A percentile compares a stretch with the other conserved stretches of the same genome.
Conservation (phyloP, 1,139 yeast species). For the Saccharomyces hybrid region DNA sequence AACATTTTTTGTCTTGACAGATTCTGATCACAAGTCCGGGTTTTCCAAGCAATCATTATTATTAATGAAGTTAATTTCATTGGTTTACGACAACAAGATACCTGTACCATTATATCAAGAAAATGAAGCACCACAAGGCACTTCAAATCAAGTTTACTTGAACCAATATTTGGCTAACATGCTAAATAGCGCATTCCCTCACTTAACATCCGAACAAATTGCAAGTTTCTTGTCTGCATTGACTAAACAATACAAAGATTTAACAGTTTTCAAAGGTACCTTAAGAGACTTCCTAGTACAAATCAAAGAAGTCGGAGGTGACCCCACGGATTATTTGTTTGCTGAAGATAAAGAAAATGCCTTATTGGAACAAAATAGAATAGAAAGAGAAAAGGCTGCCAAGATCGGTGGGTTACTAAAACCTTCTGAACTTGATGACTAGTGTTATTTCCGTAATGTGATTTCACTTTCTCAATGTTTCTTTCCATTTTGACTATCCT, state of each 20-base stretch:
- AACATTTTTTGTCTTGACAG: conserved; percentile 88
- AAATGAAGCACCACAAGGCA: conserved; percentile 73
- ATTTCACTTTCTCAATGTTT: not conserved
- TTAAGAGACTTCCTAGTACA: conserved; percentile 95
- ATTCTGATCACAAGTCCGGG: conserved; percentile 96
- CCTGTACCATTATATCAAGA: conserved; percentile 71
- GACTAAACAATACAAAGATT: conserved; percentile 65
- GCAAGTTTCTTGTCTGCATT: conserved; percentile 73
- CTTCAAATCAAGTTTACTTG: conserved; percentile 70
- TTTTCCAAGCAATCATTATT: conserved; percentile 83
- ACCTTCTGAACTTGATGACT: conserved; percentile 91
- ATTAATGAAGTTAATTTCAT: conserved; percentile 72
- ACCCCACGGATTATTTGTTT: conserved; percentile 80
- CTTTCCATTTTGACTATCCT: not conserved
- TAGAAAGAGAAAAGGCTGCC: conserved; percentile 74
- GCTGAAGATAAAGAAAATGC: conserved; percentile 90
- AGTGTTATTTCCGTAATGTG: conserved; percentile 1
- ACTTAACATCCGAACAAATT: conserved; percentile 77
- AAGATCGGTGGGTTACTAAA: conserved; percentile 90
- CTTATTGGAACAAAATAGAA: conserved; percentile 55
- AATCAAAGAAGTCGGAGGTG: conserved; percentile 93
- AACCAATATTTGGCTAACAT: conserved; percentile 78
- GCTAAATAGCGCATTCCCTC: conserved; percentile 83
- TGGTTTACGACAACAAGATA: conserved; percentile 72
- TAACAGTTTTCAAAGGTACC: conserved; percentile 69